phyloP scores from a whole-genome alignment of 2,329 filamentous ascomycete genomes.

The Trichoderma atroviride region DNA sequence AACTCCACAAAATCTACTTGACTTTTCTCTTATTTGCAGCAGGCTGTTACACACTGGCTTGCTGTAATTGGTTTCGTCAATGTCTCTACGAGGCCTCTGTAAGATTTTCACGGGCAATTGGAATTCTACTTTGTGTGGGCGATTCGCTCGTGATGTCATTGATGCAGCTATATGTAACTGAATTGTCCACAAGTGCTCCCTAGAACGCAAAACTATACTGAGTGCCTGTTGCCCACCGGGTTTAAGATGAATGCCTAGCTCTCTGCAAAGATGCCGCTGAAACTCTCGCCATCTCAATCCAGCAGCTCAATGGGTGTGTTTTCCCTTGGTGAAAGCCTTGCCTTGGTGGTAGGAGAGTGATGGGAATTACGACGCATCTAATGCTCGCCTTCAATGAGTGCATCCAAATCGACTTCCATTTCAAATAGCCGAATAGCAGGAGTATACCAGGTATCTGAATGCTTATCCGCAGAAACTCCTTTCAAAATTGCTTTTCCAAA shows the following conservation, averaged over 20 bases:
- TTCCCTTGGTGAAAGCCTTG: not conserved
- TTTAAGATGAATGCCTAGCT: not conserved
- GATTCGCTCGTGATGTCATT: not conserved
- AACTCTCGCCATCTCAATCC: not conserved
- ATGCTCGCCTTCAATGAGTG: not conserved
- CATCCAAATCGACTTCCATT: constrained; percentile 28
- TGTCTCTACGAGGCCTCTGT: not conserved
- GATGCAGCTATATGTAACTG: not conserved
- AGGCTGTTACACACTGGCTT: not conserved
- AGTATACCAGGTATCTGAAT: constrained; percentile 35
- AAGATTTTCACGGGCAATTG: not conserved
- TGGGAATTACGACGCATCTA: not conserved
- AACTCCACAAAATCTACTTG: not conserved
- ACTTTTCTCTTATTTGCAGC: not conserved
- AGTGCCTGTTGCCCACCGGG: not conserved
- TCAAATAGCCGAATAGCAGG: constrained; percentile 37
- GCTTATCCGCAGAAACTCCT: constrained; percentile 34
- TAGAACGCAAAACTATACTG: not conserved
- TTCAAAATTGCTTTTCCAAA: constrained; percentile 33
- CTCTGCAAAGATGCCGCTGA: not conserved
- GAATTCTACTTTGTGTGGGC: not conserved
- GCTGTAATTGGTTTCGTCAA: not conserved
- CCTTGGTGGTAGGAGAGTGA: not conserved
- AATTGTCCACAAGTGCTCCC: not conserved
- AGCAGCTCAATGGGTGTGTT: not conserved